Percentiles rank a stretch among this genome's conserved stretches.
Evolutionary conservation across 192 early-diverging fungal genomes (phyloP).

Genomic region (Globomyces pollinis-pini): DNA sequence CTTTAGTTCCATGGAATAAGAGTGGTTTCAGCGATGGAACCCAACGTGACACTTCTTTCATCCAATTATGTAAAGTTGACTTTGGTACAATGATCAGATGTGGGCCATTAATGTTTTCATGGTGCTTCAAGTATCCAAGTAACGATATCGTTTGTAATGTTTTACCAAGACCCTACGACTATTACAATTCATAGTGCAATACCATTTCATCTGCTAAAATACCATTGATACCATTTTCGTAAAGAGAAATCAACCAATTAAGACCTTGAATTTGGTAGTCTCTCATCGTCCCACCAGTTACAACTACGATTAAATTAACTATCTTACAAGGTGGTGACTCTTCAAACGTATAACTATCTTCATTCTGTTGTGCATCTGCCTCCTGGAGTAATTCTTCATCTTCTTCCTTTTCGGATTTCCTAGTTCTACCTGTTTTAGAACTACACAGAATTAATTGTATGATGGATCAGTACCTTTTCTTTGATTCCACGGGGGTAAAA

Average conservation of each 20-base stretch:
- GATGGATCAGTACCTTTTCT: constrained; percentile 41
- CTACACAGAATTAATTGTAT: neutral
- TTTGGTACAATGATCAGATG: constrained; percentile 96
- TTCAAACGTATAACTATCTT: constrained; percentile 61
- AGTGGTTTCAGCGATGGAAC: constrained; percentile 80
- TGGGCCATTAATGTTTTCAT: constrained; percentile 66
- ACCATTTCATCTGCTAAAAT: constrained; percentile 99
- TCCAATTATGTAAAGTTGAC: constrained; percentile 95
- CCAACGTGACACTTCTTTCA: constrained; percentile 86
- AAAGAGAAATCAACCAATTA: constrained; percentile 96
- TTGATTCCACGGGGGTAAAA: constrained; percentile 22
- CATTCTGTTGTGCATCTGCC: constrained; percentile 47
- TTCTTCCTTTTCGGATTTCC: constrained; percentile 97
- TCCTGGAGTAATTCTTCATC: constrained; percentile 87
- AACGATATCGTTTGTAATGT: constrained; percentile 96
- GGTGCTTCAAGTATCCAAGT: constrained; percentile 88
- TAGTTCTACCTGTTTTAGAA: constrained; percentile 62
- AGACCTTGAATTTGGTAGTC: constrained; percentile 97
- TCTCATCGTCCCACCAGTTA: constrained; percentile 83
- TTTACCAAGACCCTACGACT: constrained; percentile 78
- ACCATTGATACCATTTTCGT: constrained; percentile 96
- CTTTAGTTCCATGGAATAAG: constrained; percentile 85
- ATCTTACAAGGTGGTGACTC: constrained; percentile 78
- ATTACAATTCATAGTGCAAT: constrained; percentile 8
- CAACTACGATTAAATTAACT: constrained; percentile 40